phyloP scores from a whole-genome alignment of 345 rosid species.

The Conringia planisiliqua region DNA sequence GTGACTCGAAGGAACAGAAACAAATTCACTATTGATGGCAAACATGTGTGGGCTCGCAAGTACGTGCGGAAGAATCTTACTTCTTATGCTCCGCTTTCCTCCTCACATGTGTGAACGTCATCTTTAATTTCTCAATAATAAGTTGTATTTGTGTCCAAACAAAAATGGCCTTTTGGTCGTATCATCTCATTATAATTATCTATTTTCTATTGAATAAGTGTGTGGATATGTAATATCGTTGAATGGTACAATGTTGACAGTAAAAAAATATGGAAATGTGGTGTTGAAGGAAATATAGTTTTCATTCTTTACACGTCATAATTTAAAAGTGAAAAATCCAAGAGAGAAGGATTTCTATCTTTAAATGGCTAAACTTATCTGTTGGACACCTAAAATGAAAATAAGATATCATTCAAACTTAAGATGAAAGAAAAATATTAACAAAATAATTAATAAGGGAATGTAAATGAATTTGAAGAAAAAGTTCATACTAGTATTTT shows the following conservation, averaged over 20 bases:
- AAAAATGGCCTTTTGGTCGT: not conserved
- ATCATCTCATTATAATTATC: not conserved
- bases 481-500: too few species aligned
- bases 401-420: too few species aligned
- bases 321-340: too few species aligned
- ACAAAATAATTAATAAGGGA: too few species aligned
- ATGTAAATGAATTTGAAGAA: too few species aligned
- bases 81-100: not conserved
- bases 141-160: not conserved
- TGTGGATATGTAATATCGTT: not conserved
- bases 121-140: not conserved
- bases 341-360: too few species aligned
- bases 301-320: too few species aligned
- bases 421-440: too few species aligned
- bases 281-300: too few species aligned
- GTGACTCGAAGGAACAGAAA: conserved; percentile 37
- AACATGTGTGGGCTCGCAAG: conserved; percentile 72
- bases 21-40: conserved; percentile 64
- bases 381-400: too few species aligned
- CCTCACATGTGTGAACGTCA: not conserved
- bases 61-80: conserved; percentile 25
- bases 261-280: too few species aligned
- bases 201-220: not conserved
- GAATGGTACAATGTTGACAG: not conserved
- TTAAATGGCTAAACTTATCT: too few species aligned